Evolutionary conservation across 2,329 filamentous ascomycete genomes (phyloP), one percentile per base, ranked within the genome.

Genomic region (Pseudogymnoascus pannorum): DNA sequence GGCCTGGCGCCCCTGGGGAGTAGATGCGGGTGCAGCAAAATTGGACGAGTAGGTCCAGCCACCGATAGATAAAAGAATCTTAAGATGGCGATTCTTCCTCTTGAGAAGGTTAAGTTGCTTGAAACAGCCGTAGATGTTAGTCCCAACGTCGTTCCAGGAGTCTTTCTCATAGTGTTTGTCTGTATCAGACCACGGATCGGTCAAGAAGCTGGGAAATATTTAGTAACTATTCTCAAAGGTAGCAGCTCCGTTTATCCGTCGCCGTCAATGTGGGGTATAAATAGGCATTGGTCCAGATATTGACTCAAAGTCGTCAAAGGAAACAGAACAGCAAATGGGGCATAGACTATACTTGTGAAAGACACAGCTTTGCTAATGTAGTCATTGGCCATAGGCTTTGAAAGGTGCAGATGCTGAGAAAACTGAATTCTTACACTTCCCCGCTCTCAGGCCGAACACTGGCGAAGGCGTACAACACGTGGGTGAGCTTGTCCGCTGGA

Each of bases 31-130:
- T 26, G 75, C 77, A n/a, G 83, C 81, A 74, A 97, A 95, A 76
- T 96, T 94, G 73, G 83, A 78, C 65, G 87, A 90, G 74, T 96
- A 96, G 0, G 92, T 96, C 92, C 92, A 97, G 58, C 93, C 93
- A 64, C 92, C 92, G 64, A 97, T 90, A 60, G 88, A 92, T 4
- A 97, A 82, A 11, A 97, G 80, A 3, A 94, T 79, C 74, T 96
- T 96, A 64, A 97, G 79, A 67, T 92, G 87, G 57, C 91, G 87
- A 74, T 96, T 89, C 64, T 81, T 79, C 66, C 85, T 84, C 78
- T 97, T 97, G 51, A 92, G 82, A 1, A 96, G 79, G 72, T 89
- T 91, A 35, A 96, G 82, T 75, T 96, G 91, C 78, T 96, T 96
- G 65, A 94, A 74, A 72, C 89, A 93, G 59, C 92, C 92, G 72